Percentiles rank a stretch among this genome's conserved stretches.
Evolutionary conservation across 2,329 filamentous ascomycete genomes (phyloP).

Genomic region (Penicillium hesseltinei): DNA sequence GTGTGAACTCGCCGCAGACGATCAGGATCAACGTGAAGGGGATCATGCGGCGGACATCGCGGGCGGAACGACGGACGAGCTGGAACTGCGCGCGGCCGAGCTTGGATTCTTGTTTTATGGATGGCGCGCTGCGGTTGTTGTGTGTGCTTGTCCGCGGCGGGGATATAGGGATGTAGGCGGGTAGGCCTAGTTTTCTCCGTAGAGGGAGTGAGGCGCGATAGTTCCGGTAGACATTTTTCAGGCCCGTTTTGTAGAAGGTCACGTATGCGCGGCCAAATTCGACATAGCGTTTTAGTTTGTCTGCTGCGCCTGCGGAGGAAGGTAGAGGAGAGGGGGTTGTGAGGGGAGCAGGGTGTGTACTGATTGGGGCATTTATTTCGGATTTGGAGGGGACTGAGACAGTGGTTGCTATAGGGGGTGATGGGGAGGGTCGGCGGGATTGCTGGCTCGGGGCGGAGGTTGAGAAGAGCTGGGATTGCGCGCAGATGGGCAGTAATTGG

Average conservation of each 20-base stretch:
- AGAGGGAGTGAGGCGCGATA: constrained; percentile 40
- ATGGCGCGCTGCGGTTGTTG: constrained; percentile 9
- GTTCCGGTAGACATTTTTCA: constrained; percentile 73
- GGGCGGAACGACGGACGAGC: constrained; percentile 63
- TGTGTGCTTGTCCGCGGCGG: constrained; percentile 20
- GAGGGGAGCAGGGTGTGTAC: constrained; percentile 71
- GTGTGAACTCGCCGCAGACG: constrained; percentile 82
- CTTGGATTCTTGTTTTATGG: constrained; percentile 3
- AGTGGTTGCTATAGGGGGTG: constrained; percentile 8
- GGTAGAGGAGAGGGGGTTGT: constrained; percentile 57
- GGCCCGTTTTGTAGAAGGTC: constrained; percentile 81
- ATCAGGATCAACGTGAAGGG: constrained; percentile 73
- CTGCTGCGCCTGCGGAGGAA: constrained; percentile 43
- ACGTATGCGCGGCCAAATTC: constrained; percentile 71
- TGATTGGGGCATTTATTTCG: constrained; percentile 66
- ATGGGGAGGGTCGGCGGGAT: constrained; percentile 9
- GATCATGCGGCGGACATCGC: constrained; percentile 76
- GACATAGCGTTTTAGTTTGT: constrained; percentile 34
- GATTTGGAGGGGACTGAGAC: constrained; percentile 15
- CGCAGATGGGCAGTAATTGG: background rate
- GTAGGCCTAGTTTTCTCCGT: constrained; percentile 31
- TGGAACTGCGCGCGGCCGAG: constrained; percentile 68
- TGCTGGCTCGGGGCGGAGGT: constrained; percentile 15
- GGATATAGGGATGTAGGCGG: constrained; percentile 35
- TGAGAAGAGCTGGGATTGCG: constrained; percentile 15